Percentiles rank a stretch among this genome's conserved stretches.
These are phyloP conservation scores for Ehretia macrophylla DNA, from an alignment of 257 asterid species.

Conservation along the genomic window DNA sequence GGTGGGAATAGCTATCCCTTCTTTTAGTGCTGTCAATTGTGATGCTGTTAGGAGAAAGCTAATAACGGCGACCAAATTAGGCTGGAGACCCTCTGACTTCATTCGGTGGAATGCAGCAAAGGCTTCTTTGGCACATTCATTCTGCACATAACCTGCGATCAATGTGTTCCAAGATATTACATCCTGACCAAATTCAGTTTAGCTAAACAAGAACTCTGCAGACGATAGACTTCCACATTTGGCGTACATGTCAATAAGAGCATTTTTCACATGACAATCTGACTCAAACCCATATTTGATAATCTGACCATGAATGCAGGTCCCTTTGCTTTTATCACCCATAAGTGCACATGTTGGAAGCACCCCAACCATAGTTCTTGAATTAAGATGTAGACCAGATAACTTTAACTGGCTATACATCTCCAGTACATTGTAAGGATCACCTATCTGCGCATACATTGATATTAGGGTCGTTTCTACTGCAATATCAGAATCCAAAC, in stretches of 20 bases:
- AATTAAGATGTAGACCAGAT: conserved; percentile 27
- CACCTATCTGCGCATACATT: conserved; percentile 37
- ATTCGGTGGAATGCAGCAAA: conserved; percentile 22
- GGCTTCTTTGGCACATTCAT: conserved; percentile 29
- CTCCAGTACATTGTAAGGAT: conserved; percentile 20
- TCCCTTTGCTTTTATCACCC: conserved; percentile 24
- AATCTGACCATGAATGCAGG: conserved; percentile 25
- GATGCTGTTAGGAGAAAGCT: conserved; percentile 31
- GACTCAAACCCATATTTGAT: conserved; percentile 31
- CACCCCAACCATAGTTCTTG: conserved; percentile 35
- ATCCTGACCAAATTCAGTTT: conserved; percentile 24
- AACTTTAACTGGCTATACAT: conserved; percentile 23
- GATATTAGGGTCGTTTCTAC: conserved; percentile 39
- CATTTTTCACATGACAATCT: conserved; percentile 31
- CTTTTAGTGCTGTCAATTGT: conserved; percentile 19
- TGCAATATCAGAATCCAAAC: conserved; percentile 25
- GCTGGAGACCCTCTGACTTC: conserved; percentile 17
- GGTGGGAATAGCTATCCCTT: conserved; percentile 27
- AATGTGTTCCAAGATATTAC: conserved; percentile 38
- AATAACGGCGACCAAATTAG: conserved; percentile 22
- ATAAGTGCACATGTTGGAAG: conserved; percentile 37
- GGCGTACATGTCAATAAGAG: conserved; percentile 38
- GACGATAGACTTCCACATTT: conserved; percentile 30
- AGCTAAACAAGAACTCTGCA: conserved; percentile 29
- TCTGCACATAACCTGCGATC: conserved; percentile 36